Base-by-base conservation (phyloP, 805 yeast genomes). In the Wickerhamiella qilinensis region DNA sequence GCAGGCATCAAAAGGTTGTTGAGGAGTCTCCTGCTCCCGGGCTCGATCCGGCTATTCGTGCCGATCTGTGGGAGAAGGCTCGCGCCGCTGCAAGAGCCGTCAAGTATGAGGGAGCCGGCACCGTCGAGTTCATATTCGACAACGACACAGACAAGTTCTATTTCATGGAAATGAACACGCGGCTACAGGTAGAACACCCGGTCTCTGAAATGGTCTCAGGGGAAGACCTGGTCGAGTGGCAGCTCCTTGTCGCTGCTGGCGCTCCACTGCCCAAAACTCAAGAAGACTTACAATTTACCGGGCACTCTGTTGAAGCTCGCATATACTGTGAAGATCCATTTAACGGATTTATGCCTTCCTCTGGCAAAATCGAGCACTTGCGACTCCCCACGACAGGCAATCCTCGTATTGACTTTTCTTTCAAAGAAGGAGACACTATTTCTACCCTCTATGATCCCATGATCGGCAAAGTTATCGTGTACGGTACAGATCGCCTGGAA, bases 21-120 rank as follows among this genome's bases (percentile, higher is more conserved):
- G 75, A 69, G 52, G 74, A 69, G 48, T 67, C 73, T 0, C 75
- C 75, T 4, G 74, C 75, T 19, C 74, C 74, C 17, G 69, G 70
- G 43, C 58, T 69, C 39, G 67, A 68, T 7, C 68, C 61, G 40
- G 55, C 60, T 14, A 65, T 70, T 9, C 59, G 75, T 41, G 55
- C 51, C 28, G 53, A 49, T 31, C 63, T 69, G 63, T 62, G 71
- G 57, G 52, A 56, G 35, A 71, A 72, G 35, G 68, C 73, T 28
- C 67, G 68, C 40, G 63, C 65, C 3, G 63, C 71, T 40, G 75
- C 67, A 15, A 46, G 65, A 1, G 57, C 63, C 28, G 67, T 69
- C 58, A 63, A 64, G 30, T 69, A 69, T 51, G 69, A 68, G 54
- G 67, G 73, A 47, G 75, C 75, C 22, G 75, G 75, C 43, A 69